Evolutionary conservation across 2,329 filamentous ascomycete genomes (phyloP), one percentile per base, ranked within the genome.

Genomic region (Dothideomycetes sp.): DNA sequence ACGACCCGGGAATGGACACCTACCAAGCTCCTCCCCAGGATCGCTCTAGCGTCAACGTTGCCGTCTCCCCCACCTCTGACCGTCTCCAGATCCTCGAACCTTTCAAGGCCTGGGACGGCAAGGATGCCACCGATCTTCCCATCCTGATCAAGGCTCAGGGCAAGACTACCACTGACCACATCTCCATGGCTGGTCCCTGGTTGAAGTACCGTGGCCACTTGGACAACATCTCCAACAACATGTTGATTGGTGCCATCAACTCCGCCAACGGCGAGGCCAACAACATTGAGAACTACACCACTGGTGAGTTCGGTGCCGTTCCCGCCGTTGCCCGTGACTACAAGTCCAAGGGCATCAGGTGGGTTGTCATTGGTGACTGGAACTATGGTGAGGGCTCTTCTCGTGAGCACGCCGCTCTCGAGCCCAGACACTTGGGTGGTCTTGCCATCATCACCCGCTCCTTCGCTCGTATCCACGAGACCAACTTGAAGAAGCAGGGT

Each of bases 401-500:
- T 49, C 87, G 91, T 76, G 91, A 98, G 75, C 91, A 98, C 65
- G 91, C 91, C 55, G 91, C 91, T 66, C 80, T 98, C 48, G 89
- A 98, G 75, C 91, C 91, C 62, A 82, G 91, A 64, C 89, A 96
- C 73, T 81, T 98, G 51, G 91, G 91, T 60, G 91, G 89, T 66
- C 78, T 95, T 58, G 91, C 89, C 59, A 94, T 98, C 73, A 93
- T 98, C 64, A 88, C 83, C 61, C 82, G 86, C 62, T 85, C 78
- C 51, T 98, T 98, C 63, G 91, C 91, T 59, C 91, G 91, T 83
- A 98, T 98, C 62, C 91, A 98, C 77, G 91, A 98, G 77, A 98
- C 91, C 74, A 98, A 98, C 79, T 71, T 98, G 73, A 98, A 98
- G 85, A 98, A 98, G 82, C 91, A 98, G 79, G 91, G 91, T 70